Evolutionary conservation across 2,329 filamentous ascomycete genomes (phyloP), one percentile per base, ranked within the genome.

Genomic region (Talaromyces amestolkiae): DNA sequence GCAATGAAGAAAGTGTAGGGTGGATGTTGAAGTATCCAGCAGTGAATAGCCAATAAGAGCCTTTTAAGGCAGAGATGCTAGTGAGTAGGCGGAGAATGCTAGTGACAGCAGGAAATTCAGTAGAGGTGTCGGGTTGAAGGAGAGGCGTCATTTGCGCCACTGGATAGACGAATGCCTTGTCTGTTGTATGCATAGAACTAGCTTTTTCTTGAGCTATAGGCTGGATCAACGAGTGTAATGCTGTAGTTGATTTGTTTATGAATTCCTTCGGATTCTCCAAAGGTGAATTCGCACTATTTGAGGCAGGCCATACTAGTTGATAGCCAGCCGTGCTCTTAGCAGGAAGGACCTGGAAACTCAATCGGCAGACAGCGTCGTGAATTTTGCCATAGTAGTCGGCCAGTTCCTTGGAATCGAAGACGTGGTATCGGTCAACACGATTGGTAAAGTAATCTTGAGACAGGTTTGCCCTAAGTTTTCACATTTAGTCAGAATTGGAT

Each of bases 1-100:
- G 83, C 0, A 97, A 85, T 45, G 89, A 86, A 2, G 91, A 93
- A 22, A 98, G 86, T 3, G 89, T 88, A 0, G 93, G 90, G 7
- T 93, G 93, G 64, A 96, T 96, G 80, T 99, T 99, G 82, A 99
- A 99, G 80, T 99, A 99, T 61, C 95, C 95, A 0, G 95, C 95
- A 0, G 95, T 98, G 77, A 99, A 98, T 0, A 92, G 95, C 95
- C 95, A 99, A 15, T 87, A 89, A 0, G 91, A 91, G 39, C 86
- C 84, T 10, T 83, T 80, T 71, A 92, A 91, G 6, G 84, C 80
- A 5, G 77, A 70, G 0, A 90, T 85, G 0, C 77, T 79, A 0
- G 89, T 84, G 3, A 97, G 84, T 0, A 85, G 86, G 51, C 85
- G 85, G 3, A 98, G 84, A 45, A 98, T 85, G 54, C 86, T 86